phyloP scores from a whole-genome alignment of 192 early-diverging fungal genomes.

The Lobosporangium transversale region DNA sequence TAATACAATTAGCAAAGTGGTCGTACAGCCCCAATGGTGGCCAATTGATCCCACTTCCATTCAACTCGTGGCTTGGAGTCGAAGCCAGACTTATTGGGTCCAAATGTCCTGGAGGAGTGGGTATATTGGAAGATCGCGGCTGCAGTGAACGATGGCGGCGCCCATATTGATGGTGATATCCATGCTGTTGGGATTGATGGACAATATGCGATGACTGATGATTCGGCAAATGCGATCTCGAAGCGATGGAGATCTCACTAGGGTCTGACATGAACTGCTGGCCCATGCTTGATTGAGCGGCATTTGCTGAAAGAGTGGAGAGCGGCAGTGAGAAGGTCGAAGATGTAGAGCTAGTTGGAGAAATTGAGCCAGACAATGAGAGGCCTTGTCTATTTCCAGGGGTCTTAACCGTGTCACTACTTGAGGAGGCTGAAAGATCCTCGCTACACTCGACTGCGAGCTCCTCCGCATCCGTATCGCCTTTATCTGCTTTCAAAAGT shows the following conservation, averaged over 20 bases:
- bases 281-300: not conserved
- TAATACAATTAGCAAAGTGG: slow-evolving; percentile 55
- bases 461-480: slow-evolving; percentile 47
- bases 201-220: not conserved
- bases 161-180: slow-evolving; percentile 10
- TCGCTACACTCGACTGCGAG: slow-evolving; percentile 14
- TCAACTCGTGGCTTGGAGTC: slow-evolving; percentile 7
- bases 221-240: slow-evolving; percentile 8
- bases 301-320: slow-evolving; percentile 17
- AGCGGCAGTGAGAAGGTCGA: slow-evolving; percentile 38
- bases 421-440: slow-evolving; percentile 18
- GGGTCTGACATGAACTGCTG: slow-evolving; percentile 12
- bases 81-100: slow-evolving; percentile 9
- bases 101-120: slow-evolving; percentile 20
- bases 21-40: slow-evolving; percentile 43
- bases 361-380: slow-evolving; percentile 19
- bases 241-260: slow-evolving; percentile 1
- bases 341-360: slow-evolving; percentile 25
- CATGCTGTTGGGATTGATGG: slow-evolving; percentile 4
- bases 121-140: slow-evolving; percentile 18
- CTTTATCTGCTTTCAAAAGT: slow-evolving; percentile 40
- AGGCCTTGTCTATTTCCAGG: not conserved
- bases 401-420: slow-evolving; percentile 6
- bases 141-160: slow-evolving; percentile 24
- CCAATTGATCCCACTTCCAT: slow-evolving; percentile 20